Percentiles rank a stretch among this genome's conserved stretches.
phyloP scores from a whole-genome alignment of 2,329 filamentous ascomycete genomes.

The Nemania sp. region DNA sequence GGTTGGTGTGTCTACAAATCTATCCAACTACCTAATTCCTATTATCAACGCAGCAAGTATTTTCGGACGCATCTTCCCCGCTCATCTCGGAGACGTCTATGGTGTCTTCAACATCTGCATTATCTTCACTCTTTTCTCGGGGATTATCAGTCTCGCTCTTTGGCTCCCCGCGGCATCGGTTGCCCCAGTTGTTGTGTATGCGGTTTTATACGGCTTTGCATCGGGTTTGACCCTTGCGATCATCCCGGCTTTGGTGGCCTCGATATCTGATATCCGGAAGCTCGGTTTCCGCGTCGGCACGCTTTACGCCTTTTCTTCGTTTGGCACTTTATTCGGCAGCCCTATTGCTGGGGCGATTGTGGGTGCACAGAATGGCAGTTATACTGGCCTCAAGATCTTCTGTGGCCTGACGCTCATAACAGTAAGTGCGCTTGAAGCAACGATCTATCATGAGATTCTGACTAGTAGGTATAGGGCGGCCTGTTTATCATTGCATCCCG shows the following conservation, averaged over 20 bases:
- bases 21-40: slow-evolving; percentile 7
- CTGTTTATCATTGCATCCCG: background rate
- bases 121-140: slow-evolving; percentile 63
- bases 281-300: slow-evolving; percentile 38
- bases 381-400: slow-evolving; percentile 65
- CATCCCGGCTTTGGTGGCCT: slow-evolving; percentile 46
- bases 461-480: background rate
- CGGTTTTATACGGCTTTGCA: slow-evolving; percentile 72
- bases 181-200: slow-evolving; percentile 69
- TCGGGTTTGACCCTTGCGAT: slow-evolving; percentile 72
- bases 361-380: slow-evolving; percentile 57
- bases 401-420: slow-evolving; percentile 52
- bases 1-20: background rate
- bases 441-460: background rate
- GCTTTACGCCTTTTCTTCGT: slow-evolving; percentile 39
- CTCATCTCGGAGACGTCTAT: slow-evolving; percentile 52
- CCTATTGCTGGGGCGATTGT: slow-evolving; percentile 67
- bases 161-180: slow-evolving; percentile 64
- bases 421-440: background rate
- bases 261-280: slow-evolving; percentile 36
- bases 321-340: slow-evolving; percentile 67
- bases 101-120: slow-evolving; percentile 64
- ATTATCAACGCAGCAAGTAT: slow-evolving; percentile 13
- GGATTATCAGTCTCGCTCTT: slow-evolving; percentile 59
- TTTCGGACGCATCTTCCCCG: slow-evolving; percentile 30